phyloP scores from a whole-genome alignment of 768 basidiomycete species.

The Psilocybe cyanescens region DNA sequence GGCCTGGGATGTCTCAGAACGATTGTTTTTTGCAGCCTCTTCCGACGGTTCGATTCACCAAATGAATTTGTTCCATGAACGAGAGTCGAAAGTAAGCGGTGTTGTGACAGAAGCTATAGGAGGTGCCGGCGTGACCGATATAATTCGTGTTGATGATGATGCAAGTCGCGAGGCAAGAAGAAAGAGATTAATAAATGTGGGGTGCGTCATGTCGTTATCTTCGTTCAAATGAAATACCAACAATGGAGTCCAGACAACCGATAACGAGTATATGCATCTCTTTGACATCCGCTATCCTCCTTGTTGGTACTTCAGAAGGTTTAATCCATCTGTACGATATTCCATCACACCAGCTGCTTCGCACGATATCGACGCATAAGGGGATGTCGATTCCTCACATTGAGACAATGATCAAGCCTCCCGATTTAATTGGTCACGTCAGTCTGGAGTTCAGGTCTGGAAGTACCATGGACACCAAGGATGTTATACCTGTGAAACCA shows the following conservation, averaged over 20 bases:
- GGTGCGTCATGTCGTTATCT: constrained; percentile 43
- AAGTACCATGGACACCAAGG: constrained; percentile 47
- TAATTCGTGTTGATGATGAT: constrained; percentile 69
- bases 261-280: constrained; percentile 80
- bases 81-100: constrained; percentile 55
- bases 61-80: constrained; percentile 75
- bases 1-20: constrained; percentile 83
- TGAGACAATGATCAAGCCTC: constrained; percentile 80
- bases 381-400: constrained; percentile 73
- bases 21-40: constrained; percentile 88
- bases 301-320: constrained; percentile 81
- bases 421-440: constrained; percentile 84
- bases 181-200: constrained; percentile 71
- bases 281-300: constrained; percentile 71
- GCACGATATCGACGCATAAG: constrained; percentile 77
- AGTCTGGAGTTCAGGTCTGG: constrained; percentile 52
- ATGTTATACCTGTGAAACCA: constrained; percentile 67
- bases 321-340: constrained; percentile 83
- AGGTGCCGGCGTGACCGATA: constrained; percentile 69
- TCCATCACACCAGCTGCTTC: constrained; percentile 87
- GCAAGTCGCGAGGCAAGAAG: constrained; percentile 48
- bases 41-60: constrained; percentile 76
- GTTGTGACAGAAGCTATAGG: constrained; percentile 70
- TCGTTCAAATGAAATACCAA: constrained; percentile 5
- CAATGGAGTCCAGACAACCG: constrained; percentile 54